A percentile compares a stretch with the other conserved stretches of the same genome.
Conservation (phyloP, 2,329 filamentous ascomycete genomes). For the Geosmithia putterillii region DNA sequence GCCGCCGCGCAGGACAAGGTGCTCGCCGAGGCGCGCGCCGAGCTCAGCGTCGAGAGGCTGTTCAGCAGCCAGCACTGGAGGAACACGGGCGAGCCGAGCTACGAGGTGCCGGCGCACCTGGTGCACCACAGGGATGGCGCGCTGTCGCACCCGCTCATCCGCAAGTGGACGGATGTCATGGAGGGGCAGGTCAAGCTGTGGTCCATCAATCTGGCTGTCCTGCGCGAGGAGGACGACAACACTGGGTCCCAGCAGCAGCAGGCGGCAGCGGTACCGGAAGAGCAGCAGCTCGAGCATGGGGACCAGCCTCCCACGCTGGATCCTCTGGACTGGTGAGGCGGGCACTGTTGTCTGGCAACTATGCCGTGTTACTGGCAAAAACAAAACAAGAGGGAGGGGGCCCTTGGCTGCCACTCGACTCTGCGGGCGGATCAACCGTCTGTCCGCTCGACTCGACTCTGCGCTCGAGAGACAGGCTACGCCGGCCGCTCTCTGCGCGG, state of each 20-base stretch:
- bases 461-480: too few species aligned
- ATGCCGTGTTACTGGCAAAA: too few species aligned
- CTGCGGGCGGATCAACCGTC: too few species aligned
- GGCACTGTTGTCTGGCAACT: neutral
- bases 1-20: too few species aligned
- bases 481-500: too few species aligned
- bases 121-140: constrained; percentile 25
- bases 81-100: constrained; percentile 60
- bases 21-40: constrained; percentile 37
- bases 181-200: constrained; percentile 18
- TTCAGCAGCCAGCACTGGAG: constrained; percentile 58
- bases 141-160: constrained; percentile 49
- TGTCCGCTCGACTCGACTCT: too few species aligned
- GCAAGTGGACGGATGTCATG: constrained; percentile 40
- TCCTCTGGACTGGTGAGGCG: constrained; percentile 24
- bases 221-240: constrained; percentile 15
- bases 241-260: constrained; percentile 12
- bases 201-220: constrained; percentile 18
- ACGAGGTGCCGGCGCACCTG: constrained; percentile 28
- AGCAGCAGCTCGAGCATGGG: constrained; percentile 14
- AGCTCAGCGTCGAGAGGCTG: constrained; percentile 48
- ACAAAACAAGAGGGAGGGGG: too few species aligned
- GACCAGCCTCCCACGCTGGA: constrained; percentile 10
- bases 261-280: constrained; percentile 2
- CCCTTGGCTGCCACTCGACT: too few species aligned